Conservation (phyloP, 331 rosid genomes). For the Rhamnella rubrinervis region DNA sequence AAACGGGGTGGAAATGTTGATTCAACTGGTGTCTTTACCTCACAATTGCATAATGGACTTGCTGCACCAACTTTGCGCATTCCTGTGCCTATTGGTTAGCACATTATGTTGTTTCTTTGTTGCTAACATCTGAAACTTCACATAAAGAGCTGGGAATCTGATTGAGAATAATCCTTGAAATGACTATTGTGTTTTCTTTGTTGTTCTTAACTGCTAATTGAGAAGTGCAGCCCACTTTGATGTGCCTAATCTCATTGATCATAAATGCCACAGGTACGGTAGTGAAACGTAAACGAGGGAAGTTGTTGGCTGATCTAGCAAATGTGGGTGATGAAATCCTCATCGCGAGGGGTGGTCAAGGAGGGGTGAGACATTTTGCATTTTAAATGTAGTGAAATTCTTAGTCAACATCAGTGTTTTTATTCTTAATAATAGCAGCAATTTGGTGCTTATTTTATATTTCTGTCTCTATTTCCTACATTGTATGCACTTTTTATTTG, state of each 20-base stretch:
- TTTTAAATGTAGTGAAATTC: constrained; percentile 3
- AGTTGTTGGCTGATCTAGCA: constrained; percentile 75
- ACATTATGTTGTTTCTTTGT: constrained; percentile 10
- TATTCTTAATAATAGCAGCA: not conserved
- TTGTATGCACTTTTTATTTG: not conserved
- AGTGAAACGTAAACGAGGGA: constrained; percentile 83
- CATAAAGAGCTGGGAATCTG: constrained; percentile 14
- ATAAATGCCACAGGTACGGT: constrained; percentile 67
- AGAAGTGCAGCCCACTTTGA: not conserved
- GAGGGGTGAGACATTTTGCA: constrained; percentile 66
- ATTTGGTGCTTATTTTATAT: not conserved
- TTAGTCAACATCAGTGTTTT: not conserved
- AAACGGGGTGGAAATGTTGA: constrained; percentile 90
- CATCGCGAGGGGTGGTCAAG: constrained; percentile 95
- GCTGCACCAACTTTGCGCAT: constrained; percentile 71
- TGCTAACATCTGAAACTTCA: constrained; percentile 5
- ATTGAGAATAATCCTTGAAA: not conserved
- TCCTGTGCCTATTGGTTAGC: constrained; percentile 96
- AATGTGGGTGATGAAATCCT: constrained; percentile 79
- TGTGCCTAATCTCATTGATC: constrained; percentile 1
- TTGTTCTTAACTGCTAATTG: no score
- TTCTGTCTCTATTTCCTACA: not conserved
- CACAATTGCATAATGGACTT: constrained; percentile 58
- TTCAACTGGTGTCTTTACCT: constrained; percentile 74
- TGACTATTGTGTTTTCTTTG: not conserved